Base-by-base conservation (phyloP, 352 stramenopile species). In the Pythium myriotylum region DNA sequence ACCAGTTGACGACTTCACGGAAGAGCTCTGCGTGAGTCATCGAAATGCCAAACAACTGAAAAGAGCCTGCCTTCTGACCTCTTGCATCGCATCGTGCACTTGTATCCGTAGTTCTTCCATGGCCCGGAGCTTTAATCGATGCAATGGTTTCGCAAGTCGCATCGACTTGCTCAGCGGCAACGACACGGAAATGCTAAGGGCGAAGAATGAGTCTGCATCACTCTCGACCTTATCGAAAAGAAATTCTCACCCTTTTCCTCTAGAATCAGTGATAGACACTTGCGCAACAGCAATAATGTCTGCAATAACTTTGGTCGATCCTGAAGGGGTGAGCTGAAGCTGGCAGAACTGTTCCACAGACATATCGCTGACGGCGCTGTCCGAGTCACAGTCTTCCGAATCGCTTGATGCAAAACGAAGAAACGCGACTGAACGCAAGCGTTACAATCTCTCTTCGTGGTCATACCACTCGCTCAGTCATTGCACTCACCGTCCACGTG, bases 81-180 rank as follows among this genome's bases (percentile, higher is more conserved):
- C 56, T 9, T 57, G 59, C 29, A 58, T 42, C 6, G 47, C 19
- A 7, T 70, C 55, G 23, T 54, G 52, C 6, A 59, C 41, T 37
- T 83, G 67, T 23, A 58, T 68, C 58, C 72, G 64, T 19, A 91
- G 70, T 33, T 86, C 79, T 33, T 78, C 73, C 42, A 89, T 60
- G 1, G 74, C 81, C 39, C 87, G 73, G 20, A 79, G 32, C 53
- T 91, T 91, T n/a, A 91, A 73, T 37, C 84, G 79, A 22, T 72
- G 67, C 3, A 85, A 20, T 13, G 53, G 41, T 14, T 37, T 35
- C 4, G 59, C 50, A 1, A 59, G 40, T 6, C 27, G 46, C 7
- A 41, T 22, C 12, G 56, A 41, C 9, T 35, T 29, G 7, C 16
- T 67, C n/a, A 71, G 35, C 6, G 64, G 43, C 24, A 66, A n/a